These are phyloP conservation scores for Psilocybe azurescens DNA, from an alignment of 768 basidiomycete genomes.

Conservation along the genomic window DNA sequence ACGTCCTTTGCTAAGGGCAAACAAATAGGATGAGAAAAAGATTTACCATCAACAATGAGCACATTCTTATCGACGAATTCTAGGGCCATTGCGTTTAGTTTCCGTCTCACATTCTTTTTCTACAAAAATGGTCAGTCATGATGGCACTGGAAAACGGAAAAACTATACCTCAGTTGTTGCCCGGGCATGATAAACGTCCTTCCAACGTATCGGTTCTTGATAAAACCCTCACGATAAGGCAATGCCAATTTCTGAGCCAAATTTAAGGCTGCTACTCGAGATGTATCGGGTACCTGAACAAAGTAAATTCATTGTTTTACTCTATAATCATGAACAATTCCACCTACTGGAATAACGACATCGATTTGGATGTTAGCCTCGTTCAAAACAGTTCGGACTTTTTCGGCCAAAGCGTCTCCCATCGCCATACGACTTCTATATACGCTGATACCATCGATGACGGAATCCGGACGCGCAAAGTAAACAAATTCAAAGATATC, in stretches of 20 bases:
- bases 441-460: constrained; percentile 95
- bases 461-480: constrained; percentile 97
- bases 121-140: constrained; percentile 31
- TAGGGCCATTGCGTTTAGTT: constrained; percentile 97
- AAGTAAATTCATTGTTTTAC: not conserved
- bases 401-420: constrained; percentile 93
- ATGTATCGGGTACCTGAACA: constrained; percentile 91
- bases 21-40: not conserved
- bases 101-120: constrained; percentile 94
- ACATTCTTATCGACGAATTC: constrained; percentile 94
- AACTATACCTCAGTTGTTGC: constrained; percentile 82
- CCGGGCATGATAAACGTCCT: constrained; percentile 99
- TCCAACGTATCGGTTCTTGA: constrained; percentile 98
- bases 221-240: constrained; percentile 97
- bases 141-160: not conserved
- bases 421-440: constrained; percentile 99
- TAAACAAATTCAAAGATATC: constrained; percentile 99
- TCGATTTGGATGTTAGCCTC: constrained; percentile 78
- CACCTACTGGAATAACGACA: constrained; percentile 90
- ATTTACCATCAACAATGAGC: constrained; percentile 90
- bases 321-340: not conserved
- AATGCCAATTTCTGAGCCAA: constrained; percentile 87
- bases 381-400: constrained; percentile 76
- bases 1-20: constrained; percentile 1
- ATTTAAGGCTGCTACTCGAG: constrained; percentile 94